phyloP scores from a whole-genome alignment of 2,329 filamentous ascomycete species.

The Pyricularia grisea region DNA sequence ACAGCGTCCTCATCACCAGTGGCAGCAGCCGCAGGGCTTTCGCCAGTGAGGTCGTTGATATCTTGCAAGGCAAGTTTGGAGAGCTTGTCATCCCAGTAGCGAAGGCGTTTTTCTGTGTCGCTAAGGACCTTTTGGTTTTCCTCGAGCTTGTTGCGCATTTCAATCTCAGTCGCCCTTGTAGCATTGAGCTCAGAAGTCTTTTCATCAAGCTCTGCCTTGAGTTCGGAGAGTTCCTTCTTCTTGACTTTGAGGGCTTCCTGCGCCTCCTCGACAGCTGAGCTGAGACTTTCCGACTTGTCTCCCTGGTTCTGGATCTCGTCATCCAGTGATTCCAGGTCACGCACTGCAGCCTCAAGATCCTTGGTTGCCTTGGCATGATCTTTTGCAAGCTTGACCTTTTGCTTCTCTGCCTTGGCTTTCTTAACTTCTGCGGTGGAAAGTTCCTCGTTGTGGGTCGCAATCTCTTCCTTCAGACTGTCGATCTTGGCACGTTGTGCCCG shows the following conservation, averaged over 20 bases:
- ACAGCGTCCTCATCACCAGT: constrained; percentile 10
- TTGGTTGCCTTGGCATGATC: constrained; percentile 67
- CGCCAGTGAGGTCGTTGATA: constrained; percentile 50
- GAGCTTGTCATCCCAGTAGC: constrained; percentile 86
- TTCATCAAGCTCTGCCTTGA: constrained; percentile 82
- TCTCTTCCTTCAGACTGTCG: constrained; percentile 78
- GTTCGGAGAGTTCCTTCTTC: constrained; percentile 66
- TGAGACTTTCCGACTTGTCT: constrained; percentile 63
- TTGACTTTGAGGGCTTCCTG: constrained; percentile 68
- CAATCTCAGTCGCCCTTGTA: constrained; percentile 82
- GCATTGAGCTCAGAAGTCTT: constrained; percentile 81
- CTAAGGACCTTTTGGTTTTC: constrained; percentile 83
- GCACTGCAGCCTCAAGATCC: constrained; percentile 63
- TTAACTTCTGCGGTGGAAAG: constrained; percentile 80
- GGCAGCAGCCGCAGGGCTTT: constrained; percentile 15
- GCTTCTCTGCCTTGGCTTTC: constrained; percentile 90
- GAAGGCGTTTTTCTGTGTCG: constrained; percentile 77
- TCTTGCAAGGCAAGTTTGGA: constrained; percentile 77
- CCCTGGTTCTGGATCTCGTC: constrained; percentile 66
- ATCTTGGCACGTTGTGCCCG: constrained; percentile 86
- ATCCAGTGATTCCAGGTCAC: constrained; percentile 70
- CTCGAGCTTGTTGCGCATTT: constrained; percentile 97
- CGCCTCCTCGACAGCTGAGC: constrained; percentile 68
- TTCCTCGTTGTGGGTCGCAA: constrained; percentile 69
- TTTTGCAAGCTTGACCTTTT: constrained; percentile 78